Base-by-base conservation (phyloP, 2,329 filamentous ascomycete genomes). In the Colletotrichum gloeosporioides region DNA sequence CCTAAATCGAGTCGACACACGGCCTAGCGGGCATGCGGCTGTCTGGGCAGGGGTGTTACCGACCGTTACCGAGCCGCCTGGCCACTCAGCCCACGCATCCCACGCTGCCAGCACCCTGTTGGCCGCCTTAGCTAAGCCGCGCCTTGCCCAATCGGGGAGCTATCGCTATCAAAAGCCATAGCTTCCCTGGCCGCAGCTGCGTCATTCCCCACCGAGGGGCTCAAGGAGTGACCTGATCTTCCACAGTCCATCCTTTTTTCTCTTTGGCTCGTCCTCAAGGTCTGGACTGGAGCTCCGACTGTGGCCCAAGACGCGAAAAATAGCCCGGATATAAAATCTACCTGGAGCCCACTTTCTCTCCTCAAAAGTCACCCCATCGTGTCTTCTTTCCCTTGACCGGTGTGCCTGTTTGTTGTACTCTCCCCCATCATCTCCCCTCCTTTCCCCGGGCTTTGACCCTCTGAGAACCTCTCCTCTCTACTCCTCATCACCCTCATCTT, bases 131-230 rank as follows among this genome's bases (percentile, higher is more conserved):
- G 2, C 18, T 27, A 25, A 34, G 27, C 59, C 8, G 18, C 34
- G 16, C 64, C n/a, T 36, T 34, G 6, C 10, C 65, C 8, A 34
- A 69, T 55, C 27, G 25, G 39, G 22, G 34, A 73, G 49, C 57
- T 64, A 63, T 65, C 61, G 18, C 44, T 68, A 22, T 53, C 63
- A 61, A 44, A 61, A 25, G 32, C 22, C 32, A 57, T 25, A 67
- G 70, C 73, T 73, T 49, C 63, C 65, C 34, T 73, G 70, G 16
- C 64, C 16, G 16, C 32, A 8, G 16, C 57, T 76, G 74, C 74
- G 74, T 76, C 74, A 76, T 76, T 76, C 74, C 59, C 74, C 74
- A 76, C 70, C 70, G 74, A 73, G 74, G 70, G 74, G 74, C 74
- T 69, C 70, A 63, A 22, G 44, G 69, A 75, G 73, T 76, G 74